Base-by-base conservation (phyloP, 306 rosid species). In the Cucurbita moschata region DNA sequence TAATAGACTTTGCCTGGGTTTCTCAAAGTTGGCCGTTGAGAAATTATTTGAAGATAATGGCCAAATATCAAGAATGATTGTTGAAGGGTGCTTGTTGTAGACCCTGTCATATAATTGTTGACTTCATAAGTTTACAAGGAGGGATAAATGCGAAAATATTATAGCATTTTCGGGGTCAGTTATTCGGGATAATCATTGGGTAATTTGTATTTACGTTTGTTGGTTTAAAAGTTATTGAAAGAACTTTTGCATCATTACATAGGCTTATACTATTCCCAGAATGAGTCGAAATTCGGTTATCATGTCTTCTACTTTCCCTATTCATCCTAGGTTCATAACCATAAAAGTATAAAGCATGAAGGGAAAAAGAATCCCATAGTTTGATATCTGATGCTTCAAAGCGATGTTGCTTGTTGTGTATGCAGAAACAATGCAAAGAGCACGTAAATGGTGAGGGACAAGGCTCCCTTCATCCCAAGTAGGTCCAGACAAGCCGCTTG, bases 1-100 rank as follows among this genome's bases (percentile, higher is more conserved):
- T 85, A 75, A 76, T 63, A 19, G 8, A 75, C 69, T 23, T 43
- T 67, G 37, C 59, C 49, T 47, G 18, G 18, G 79, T 57, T 76
- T 56, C 58, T 15, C 72, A 71, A 71, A 67, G 68, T 47, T 47
- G 51, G 72, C 49, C 19, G 72, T 43, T 19, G 50, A 44, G 72
- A 66, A 42, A 37, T 19, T 9, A 66, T 44, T 65, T 44, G 51
- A 46, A 67, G 54, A 37, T 39, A 66, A 44, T 46, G 72, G 5
- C 72, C 72, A n/a, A 43, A 43, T 39, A 50, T 68, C 47, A 46
- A 44, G 56, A 46, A 46, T 6, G 10, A 68, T 3, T 7, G 19
- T 21, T 6, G 40, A 23, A 46, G 55, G 12, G 30, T 11, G 55
- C 72, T 46, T 67, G 55, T 44, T 21, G 5, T 64, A 52, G 15